Base-by-base conservation (phyloP, 1,284 basidiomycete genomes). In the Peniophora sp. region DNA sequence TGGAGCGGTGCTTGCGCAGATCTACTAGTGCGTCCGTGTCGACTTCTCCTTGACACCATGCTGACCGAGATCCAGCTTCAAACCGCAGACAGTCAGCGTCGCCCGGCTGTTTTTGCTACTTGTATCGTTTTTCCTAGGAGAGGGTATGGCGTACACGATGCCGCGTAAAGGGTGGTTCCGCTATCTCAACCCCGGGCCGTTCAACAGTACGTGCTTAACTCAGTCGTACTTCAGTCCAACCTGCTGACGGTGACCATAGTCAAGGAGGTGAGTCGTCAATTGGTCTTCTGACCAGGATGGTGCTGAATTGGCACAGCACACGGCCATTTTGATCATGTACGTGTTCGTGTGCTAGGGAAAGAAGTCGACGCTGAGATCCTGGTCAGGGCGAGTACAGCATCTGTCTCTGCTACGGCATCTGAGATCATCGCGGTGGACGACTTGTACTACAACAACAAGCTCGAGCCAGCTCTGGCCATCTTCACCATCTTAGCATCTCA, bases 111-210 rank as follows among this genome's bases (percentile, higher is more conserved):
- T 70, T 59, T 58, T 69, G 35, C 60, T 68, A 20, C 58, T 69
- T 47, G 55, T 70, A 51, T 65, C 65, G 20, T 71, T 66, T 51
- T 66, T 68, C 62, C 59, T 69, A 35, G 67, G 70, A 2, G 65
- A 65, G 51, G 58, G 49, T 18, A 63, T 68, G 66, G 61, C 62
- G 34, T 59, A 58, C 17, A 49, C 60, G 23, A 57, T 70, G 8
- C 69, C 69, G 1, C 59, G 58, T 3, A 55, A 54, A 14, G 70
- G 69, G 9, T 50, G 62, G 43, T 70, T 68, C 60, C 52, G 61
- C 14, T 70, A 59, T 51, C 57, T 76, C 51, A 73, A 73, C 51
- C 71, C 72, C 1, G 73, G 72, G 0, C 70, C 71, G 3, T 75
- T 74, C 62, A 70, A 69, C 60, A 72, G 64, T 66, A 39, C 50